Base-by-base conservation (phyloP, 2,329 filamentous ascomycete genomes). In the Fusarium sp. region DNA sequence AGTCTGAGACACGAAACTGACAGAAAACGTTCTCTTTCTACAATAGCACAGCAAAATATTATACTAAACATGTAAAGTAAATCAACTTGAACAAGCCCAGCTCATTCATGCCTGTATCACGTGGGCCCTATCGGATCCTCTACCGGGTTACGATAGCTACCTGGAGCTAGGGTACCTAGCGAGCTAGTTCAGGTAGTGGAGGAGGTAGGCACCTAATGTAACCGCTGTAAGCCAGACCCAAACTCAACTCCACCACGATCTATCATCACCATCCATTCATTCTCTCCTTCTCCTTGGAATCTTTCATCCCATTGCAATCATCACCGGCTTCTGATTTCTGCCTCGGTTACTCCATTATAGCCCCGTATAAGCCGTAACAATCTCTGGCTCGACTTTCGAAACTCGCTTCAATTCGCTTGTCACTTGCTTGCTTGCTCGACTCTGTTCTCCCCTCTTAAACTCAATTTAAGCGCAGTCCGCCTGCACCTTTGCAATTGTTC, bases 201-300 rank as follows among this genome's bases (percentile, higher is more conserved):
- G n/a, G n/a, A n/a, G 38, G 48, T 39, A 64, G 61, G 64, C 44
- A 57, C 58, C 58, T 65, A 64, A 78, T 73, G 71, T 77, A 77
- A 71, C 73, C 73, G 75, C 72, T 77, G 65, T 77, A 75, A 75
- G 72, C 74, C 65, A 66, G 38, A 31, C 22, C 50, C 65, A 53
- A 38, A 55, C 65, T 58, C 65, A 61, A 69, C 62, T 71, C 67
- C 62, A 73, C 57, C 63, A 72, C 65, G 35, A 42, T 55, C 63
- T 48, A 58, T 48, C 62, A 76, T 75, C 73, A 50, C 47, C 72
- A 57, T 63, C 48, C 39, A 39, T 38, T 38, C 62, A 54, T 24
- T 31, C 45, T 47, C 51, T 33, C 22, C 26, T 35, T 30, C 50
- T 39, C 50, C 35, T 30, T 14, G 50, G 33, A 54, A 39, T 36